A percentile compares a stretch with the other conserved stretches of the same genome.
phyloP scores from a whole-genome alignment of 306 rosid species.

The Urtica urens region DNA sequence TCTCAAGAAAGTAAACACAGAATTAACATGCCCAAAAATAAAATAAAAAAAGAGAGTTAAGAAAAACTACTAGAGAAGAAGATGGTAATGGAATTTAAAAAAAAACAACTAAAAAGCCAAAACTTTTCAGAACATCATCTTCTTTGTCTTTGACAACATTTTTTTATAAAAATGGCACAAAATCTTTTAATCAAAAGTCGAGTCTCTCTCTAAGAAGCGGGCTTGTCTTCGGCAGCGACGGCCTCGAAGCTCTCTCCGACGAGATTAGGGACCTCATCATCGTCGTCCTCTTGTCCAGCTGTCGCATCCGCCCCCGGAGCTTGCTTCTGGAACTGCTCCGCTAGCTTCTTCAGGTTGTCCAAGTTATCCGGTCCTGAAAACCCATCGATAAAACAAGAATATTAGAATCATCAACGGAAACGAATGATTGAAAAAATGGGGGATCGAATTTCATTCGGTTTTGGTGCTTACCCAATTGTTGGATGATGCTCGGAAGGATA shows the following conservation, averaged over 20 bases:
- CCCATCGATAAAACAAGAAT: neutral
- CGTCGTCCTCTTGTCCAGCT: conserved; percentile 52
- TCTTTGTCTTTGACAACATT: conserved; percentile 27
- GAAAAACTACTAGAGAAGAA: too few species aligned
- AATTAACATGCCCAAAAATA: too few species aligned
- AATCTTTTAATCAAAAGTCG: conserved; percentile 23
- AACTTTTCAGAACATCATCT: conserved; percentile 13
- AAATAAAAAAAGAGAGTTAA: too few species aligned
- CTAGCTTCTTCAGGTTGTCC: conserved; percentile 85
- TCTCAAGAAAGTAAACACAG: too few species aligned
- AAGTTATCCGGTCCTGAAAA: conserved; percentile 78
- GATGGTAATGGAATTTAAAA: too few species aligned
- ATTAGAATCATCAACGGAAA: neutral
- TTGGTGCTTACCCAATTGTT: conserved; percentile 58
- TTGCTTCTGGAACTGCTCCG: conserved; percentile 84
- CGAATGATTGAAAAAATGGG: neutral
- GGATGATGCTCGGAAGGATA: conserved; percentile 81
- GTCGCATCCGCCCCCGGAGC: conserved; percentile 44
- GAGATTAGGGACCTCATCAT: conserved; percentile 78
- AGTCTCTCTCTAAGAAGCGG: conserved; percentile 30
- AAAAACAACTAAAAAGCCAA: conserved; percentile 7
- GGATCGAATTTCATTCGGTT: neutral
- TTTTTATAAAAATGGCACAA: conserved; percentile 32
- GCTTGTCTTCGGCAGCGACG: conserved; percentile 71
- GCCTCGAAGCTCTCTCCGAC: conserved; percentile 82